These are phyloP conservation scores for Penicillium sp. DNA, from an alignment of 2,329 filamentous ascomycete species.

Conservation along the genomic window DNA sequence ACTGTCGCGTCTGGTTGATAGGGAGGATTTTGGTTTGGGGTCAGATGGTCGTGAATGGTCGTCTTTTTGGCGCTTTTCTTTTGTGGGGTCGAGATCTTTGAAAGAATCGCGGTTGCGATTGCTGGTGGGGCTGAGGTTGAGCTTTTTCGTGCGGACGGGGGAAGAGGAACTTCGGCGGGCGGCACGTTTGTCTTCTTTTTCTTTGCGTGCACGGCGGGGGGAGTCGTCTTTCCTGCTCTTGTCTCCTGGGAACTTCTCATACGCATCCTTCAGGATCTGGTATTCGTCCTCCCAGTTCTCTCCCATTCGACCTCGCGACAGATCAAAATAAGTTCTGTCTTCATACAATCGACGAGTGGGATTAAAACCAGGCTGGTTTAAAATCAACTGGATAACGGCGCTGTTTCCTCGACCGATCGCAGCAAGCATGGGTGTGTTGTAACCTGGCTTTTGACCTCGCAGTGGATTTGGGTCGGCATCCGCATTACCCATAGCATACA, in stretches of 20 bases:
- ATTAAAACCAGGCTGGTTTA: constrained; percentile 78
- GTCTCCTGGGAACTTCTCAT: constrained; percentile 39
- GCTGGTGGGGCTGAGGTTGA: constrained; percentile 33
- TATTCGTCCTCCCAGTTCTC: constrained; percentile 90
- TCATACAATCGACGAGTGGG: constrained; percentile 72
- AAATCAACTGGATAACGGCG: constrained; percentile 76
- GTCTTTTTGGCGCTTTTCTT: constrained; percentile 35
- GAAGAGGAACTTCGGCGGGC: constrained; percentile 42
- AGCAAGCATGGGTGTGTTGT: constrained; percentile 88
- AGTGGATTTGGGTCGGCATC: constrained; percentile 71
- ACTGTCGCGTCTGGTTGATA: constrained; percentile 31
- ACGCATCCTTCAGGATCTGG: constrained; percentile 71
- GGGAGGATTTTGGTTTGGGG: constrained; percentile 30
- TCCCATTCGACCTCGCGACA: constrained; percentile 78
- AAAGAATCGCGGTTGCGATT: constrained; percentile 17
- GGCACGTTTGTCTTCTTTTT: constrained; percentile 39
- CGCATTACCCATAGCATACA: constrained; percentile 67
- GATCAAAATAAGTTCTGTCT: constrained; percentile 81
- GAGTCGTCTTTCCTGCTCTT: constrained; percentile 40
- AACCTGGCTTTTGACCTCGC: constrained; percentile 60
- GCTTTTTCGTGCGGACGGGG: constrained; percentile 36
- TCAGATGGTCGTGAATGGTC: constrained; percentile 35
- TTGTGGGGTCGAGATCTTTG: constrained; percentile 20
- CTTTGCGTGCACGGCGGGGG: constrained; percentile 41
- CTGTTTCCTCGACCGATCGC: constrained; percentile 88